Base-by-base conservation (phyloP, 768 basidiomycete species). In the Tephrocybe rancida region DNA sequence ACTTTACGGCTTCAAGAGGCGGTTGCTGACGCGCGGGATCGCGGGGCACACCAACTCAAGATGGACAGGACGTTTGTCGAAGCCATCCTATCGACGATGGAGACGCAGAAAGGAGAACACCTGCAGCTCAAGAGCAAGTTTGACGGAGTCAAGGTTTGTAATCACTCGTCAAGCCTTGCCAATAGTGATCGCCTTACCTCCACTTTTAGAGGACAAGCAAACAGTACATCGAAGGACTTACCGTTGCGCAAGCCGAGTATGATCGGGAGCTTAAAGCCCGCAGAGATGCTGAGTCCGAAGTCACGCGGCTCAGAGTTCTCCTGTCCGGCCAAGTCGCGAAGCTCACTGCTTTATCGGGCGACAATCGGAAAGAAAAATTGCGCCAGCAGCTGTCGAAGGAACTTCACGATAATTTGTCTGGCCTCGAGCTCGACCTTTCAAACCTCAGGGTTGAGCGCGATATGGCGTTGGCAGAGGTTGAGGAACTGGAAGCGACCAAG, bases 241-340 rank as follows among this genome's bases (percentile, higher is more conserved):
- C 87, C 0, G 94, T 95, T 22, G 95, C 96, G 2, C 91, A 95
- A 61, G 87, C 88, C 38, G 97, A 98, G 66, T 98, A 96, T 66
- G 95, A 98, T 65, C 84, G 84, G 47, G 97, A 98, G 69, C 78
- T 95, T 30, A 86, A 90, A 52, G 85, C 87, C 19, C 83, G 96
- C 18, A 84, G 92, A 16, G 95, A 98, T 58, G 90, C 92, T 1
- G 95, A 98, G 71, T 87, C 91, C 0, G 95, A 98, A 72, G 90
- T 98, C 53, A 88, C 88, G 21, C 82, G 90, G 37, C 74, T 99
- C 22, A 77, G 92, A 38, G 85, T 93, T 26, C 78, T 95, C 46
- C 77, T 98, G 19, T 90, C 94, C 52, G 92, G 93, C 5, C 96
- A 98, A 68, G 92, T 87, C 2, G 92, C 88, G 10, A 81, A 88